Percentiles rank a stretch among this genome's conserved stretches.
Conservation (phyloP, 2,329 filamentous ascomycete genomes). For the Alternaria sp. region DNA sequence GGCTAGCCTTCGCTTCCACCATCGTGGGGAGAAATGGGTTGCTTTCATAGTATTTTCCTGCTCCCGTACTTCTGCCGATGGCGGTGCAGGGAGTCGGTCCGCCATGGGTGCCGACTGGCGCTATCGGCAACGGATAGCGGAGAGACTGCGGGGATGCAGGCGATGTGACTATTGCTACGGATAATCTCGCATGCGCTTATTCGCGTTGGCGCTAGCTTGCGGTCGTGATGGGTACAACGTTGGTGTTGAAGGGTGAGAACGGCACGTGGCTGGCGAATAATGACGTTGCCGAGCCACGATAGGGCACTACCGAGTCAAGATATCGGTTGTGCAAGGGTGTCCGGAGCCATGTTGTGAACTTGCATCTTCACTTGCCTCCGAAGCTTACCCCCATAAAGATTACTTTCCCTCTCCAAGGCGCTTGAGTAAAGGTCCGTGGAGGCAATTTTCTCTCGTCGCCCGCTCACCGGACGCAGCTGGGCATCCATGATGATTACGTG, state of each 20-base stretch:
- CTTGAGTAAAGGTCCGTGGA: background rate
- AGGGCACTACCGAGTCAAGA: constrained; percentile 1
- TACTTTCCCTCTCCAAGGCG: background rate
- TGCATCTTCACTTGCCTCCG: background rate
- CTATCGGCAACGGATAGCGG: constrained; percentile 4
- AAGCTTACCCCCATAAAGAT: background rate
- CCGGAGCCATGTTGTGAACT: background rate
- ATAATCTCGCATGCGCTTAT: background rate
- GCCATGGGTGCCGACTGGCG: constrained; percentile 14
- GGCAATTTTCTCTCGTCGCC: background rate
- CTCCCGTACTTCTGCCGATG: constrained; percentile 2
- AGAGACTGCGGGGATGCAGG: constrained; percentile 8
- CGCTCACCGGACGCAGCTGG: background rate
- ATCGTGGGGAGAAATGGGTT: constrained; percentile 17
- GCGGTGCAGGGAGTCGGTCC: constrained; percentile 10
- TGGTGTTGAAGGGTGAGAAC: constrained; percentile 7
- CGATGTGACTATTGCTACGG: constrained; percentile 4
- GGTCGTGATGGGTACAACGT: constrained; percentile 5
- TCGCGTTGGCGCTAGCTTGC: constrained; percentile 5
- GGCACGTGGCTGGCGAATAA: constrained; percentile 6
- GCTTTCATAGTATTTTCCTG: constrained; percentile 7
- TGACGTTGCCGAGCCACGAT: constrained; percentile 12
- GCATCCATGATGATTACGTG: background rate
- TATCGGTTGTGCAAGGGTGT: background rate
- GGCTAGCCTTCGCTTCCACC: constrained; percentile 22